Evolutionary conservation across 2,329 filamentous ascomycete genomes (phyloP).

Genomic region (Cytospora paraplurivora): DNA sequence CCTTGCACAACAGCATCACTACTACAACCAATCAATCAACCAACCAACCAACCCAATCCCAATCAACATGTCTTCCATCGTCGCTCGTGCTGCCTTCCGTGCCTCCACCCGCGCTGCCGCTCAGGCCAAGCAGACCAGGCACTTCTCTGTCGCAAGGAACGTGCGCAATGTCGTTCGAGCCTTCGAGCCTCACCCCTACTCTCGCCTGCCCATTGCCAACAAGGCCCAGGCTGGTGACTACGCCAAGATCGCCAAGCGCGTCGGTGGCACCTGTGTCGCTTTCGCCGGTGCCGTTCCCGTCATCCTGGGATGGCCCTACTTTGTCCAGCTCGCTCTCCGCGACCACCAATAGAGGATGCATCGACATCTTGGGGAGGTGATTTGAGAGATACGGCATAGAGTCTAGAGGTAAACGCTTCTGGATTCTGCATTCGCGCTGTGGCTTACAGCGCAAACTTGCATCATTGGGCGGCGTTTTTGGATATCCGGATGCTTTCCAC

Average conservation of each 20-base stretch:
- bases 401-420: constrained; percentile 9
- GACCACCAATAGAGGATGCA: constrained; percentile 33
- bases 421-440: constrained; percentile 12
- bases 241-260: constrained; percentile 39
- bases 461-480: constrained; percentile 26
- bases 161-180: constrained; percentile 41
- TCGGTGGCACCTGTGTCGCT: constrained; percentile 33
- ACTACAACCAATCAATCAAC: constrained; percentile 19
- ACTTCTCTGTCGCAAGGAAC: constrained; percentile 42
- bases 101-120: constrained; percentile 33
- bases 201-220: constrained; percentile 38
- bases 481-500: constrained; percentile 12
- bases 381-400: not conserved
- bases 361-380: not conserved
- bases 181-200: constrained; percentile 44
- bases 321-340: constrained; percentile 32
- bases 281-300: constrained; percentile 40
- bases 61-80: constrained; percentile 39
- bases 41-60: constrained; percentile 23
- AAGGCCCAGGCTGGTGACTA: constrained; percentile 41
- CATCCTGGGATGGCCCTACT: constrained; percentile 44
- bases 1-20: constrained; percentile 7
- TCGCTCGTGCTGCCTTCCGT: constrained; percentile 40
- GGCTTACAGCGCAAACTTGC: constrained; percentile 13
- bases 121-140: constrained; percentile 31